A percentile compares a stretch with the other conserved stretches of the same genome.
Conservation (phyloP, 805 yeast species). For the Candida takata region DNA sequence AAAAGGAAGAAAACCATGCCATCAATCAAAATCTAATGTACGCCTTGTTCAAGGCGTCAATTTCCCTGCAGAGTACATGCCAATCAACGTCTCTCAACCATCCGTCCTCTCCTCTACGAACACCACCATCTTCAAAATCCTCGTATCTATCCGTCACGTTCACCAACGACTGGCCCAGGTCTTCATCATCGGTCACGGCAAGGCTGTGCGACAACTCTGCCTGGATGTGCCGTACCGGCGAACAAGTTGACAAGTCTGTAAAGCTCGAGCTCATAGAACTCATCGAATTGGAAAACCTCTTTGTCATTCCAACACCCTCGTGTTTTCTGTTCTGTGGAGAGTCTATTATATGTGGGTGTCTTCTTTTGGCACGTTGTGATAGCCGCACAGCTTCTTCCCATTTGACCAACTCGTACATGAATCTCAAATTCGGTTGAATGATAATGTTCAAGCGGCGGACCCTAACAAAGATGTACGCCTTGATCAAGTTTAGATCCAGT, state of each 20-base stretch:
- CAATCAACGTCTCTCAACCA: slow-evolving; percentile 71
- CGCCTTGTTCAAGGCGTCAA: slow-evolving; percentile 60
- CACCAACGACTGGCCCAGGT: background rate
- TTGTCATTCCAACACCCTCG: slow-evolving; percentile 3
- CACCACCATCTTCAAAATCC: slow-evolving; percentile 14
- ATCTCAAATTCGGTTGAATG: slow-evolving; percentile 87
- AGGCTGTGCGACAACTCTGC: slow-evolving; percentile 1
- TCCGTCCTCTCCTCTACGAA: slow-evolving; percentile 11
- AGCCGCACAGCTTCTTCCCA: slow-evolving; percentile 39
- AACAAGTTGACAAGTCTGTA: slow-evolving; percentile 5
- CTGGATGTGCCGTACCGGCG: slow-evolving; percentile 1
- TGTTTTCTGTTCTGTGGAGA: background rate
- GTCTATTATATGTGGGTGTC: background rate
- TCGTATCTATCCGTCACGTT: slow-evolving; percentile 3
- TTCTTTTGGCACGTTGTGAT: background rate
- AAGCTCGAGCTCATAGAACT: slow-evolving; percentile 10
- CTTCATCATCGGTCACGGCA: slow-evolving; percentile 9
- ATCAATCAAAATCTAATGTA: slow-evolving; percentile 15
- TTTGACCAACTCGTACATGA: slow-evolving; percentile 84
- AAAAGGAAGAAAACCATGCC: background rate
- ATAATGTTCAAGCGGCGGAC: slow-evolving; percentile 86
- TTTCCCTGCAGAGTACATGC: slow-evolving; percentile 80
- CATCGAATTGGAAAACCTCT: slow-evolving; percentile 9
- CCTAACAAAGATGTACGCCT: slow-evolving; percentile 83
- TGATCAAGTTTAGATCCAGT: slow-evolving; percentile 54